A percentile compares a stretch with the other conserved stretches of the same genome.
Conservation (phyloP, 257 asterid genomes). For the Solanum chmielewskii region DNA sequence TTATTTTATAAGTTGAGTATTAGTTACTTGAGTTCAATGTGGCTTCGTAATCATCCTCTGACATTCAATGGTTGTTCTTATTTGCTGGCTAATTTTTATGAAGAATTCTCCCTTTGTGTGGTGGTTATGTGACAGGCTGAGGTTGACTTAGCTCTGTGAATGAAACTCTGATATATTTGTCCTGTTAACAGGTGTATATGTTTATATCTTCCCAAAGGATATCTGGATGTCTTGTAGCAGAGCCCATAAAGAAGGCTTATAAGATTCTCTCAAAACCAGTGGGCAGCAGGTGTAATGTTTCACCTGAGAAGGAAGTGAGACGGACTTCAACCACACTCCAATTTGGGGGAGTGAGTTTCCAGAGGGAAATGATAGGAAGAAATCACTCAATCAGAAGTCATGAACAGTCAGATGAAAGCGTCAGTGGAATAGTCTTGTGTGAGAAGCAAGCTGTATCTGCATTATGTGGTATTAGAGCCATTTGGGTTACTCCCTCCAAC, state of each 20-base stretch:
- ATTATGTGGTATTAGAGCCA: conserved; percentile 72
- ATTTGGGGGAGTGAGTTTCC: conserved; percentile 59
- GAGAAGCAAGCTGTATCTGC: conserved; percentile 49
- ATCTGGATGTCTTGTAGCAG: conserved; percentile 56
- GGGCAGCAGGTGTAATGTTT: neutral
- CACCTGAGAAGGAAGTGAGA: conserved; percentile 15
- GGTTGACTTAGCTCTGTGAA: neutral
- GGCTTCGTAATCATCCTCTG: neutral
- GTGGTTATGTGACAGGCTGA: neutral
- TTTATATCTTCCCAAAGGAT: conserved; percentile 51
- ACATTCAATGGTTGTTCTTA: neutral
- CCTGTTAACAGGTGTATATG: conserved; percentile 47
- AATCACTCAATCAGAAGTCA: conserved; percentile 9
- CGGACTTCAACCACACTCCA: conserved; percentile 32
- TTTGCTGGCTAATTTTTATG: neutral
- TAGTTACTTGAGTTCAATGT: neutral
- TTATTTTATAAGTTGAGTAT: neutral
- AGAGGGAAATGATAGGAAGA: conserved; percentile 46
- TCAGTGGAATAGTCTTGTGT: conserved; percentile 40
- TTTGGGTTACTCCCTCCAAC: conserved; percentile 76
- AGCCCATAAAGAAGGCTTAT: conserved; percentile 55
- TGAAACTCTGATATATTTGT: neutral
- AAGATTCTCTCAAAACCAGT: conserved; percentile 26
- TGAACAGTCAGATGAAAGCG: conserved; percentile 15
- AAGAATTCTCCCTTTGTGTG: neutral